Evolutionary conservation across 305 asterid genomes (phyloP).

Genomic region (Fraxinus angustifolia): DNA sequence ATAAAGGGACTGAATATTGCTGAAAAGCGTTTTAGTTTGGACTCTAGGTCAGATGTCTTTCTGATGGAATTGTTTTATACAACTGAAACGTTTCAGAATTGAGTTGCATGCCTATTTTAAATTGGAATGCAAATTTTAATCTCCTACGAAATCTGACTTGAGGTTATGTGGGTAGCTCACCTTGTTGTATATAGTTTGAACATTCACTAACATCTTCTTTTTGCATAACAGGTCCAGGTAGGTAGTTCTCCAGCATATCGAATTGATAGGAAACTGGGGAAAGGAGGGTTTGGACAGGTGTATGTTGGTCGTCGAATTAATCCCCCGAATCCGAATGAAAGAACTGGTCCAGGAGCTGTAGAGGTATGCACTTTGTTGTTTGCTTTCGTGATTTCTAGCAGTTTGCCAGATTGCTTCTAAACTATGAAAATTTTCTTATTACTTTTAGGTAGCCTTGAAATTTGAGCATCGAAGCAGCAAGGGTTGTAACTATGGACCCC

Average conservation of each 20-base stretch:
- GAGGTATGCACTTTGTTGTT: conserved; percentile 39
- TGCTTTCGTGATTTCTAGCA: not conserved
- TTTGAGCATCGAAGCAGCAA: conserved; percentile 73
- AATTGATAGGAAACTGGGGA: conserved; percentile 61
- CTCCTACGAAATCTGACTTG: not conserved
- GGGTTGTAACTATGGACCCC: conserved; percentile 69
- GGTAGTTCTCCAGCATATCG: conserved; percentile 63
- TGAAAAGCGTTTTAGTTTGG: not conserved
- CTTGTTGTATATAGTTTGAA: not conserved
- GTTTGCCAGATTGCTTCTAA: not conserved
- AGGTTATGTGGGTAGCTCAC: conserved; percentile 1
- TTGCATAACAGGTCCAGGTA: conserved; percentile 54
- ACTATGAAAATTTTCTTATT: not conserved
- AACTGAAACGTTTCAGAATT: not conserved
- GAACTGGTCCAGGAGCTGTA: conserved; percentile 61
- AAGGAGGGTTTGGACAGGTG: conserved; percentile 88
- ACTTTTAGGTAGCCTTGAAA: conserved; percentile 65
- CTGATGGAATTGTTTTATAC: conserved; percentile 5
- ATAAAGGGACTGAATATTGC: conserved; percentile 3
- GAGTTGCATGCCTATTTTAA: not conserved
- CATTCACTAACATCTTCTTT: conserved; percentile 8
- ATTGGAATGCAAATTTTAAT: not conserved
- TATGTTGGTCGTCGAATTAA: conserved; percentile 64
- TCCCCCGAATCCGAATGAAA: conserved; percentile 49
- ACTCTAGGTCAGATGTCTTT: conserved; percentile 7